These are phyloP conservation scores for Euphorbia peplus DNA, from an alignment of 345 rosid species.

Conservation along the genomic window DNA sequence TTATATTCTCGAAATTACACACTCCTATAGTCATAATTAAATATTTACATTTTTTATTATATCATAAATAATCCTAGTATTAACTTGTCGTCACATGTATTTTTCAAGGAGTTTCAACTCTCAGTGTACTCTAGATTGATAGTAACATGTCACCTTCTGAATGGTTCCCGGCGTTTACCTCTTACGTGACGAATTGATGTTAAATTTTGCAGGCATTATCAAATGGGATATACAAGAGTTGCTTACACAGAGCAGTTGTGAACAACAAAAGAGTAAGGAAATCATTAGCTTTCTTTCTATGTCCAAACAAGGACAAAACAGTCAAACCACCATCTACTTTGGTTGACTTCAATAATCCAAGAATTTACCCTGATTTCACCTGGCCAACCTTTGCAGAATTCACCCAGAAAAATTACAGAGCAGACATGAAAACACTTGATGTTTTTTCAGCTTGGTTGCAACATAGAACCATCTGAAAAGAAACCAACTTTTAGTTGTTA, in stretches of 20 bases:
- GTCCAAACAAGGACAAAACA: conserved; percentile 74
- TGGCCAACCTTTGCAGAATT: conserved; percentile 71
- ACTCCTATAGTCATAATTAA: no score
- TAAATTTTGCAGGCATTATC: conserved; percentile 75
- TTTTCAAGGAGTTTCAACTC: no score
- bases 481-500: neutral
- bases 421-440: conserved; percentile 80
- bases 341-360: conserved; percentile 45
- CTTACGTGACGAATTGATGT: no score
- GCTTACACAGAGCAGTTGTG: conserved; percentile 93
- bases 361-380: conserved; percentile 78
- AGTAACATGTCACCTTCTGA: no score
- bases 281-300: conserved; percentile 89
- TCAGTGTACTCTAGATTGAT: no score
- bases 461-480: conserved; percentile 22
- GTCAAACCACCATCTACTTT: conserved; percentile 71
- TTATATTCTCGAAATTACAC: no score
- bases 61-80: no score
- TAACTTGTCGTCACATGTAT: no score
- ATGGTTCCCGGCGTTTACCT: no score
- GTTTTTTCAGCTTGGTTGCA: conserved; percentile 59
- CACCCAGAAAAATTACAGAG: conserved; percentile 80
- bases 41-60: no score
- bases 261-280: conserved; percentile 65
- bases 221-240: conserved; percentile 82